phyloP scores from a whole-genome alignment of 2,329 filamentous ascomycete genomes.

The Tricladium varicosporioides region DNA sequence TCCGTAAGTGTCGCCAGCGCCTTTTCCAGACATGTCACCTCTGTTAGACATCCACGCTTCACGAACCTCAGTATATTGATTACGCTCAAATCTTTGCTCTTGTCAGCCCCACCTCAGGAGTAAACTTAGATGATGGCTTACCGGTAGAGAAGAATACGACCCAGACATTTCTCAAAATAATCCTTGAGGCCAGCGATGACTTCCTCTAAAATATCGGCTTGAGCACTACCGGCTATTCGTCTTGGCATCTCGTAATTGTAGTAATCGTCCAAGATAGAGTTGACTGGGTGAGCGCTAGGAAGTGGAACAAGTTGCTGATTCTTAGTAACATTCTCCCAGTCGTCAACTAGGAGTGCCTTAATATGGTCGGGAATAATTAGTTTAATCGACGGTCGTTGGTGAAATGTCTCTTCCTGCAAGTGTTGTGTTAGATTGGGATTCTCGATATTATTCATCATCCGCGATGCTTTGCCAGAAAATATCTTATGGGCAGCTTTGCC shows the following conservation, averaged over 20 bases:
- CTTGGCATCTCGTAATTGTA: conserved; percentile 65
- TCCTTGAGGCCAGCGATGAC: conserved; percentile 81
- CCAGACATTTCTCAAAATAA: conserved; percentile 90
- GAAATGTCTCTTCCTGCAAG: conserved; percentile 80
- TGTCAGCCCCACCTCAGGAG: conserved; percentile 24
- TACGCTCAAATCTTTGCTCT: conserved; percentile 74
- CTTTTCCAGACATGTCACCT: conserved; percentile 66
- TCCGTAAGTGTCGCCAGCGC: conserved; percentile 80
- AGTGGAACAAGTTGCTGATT: conserved; percentile 86
- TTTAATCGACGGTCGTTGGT: conserved; percentile 79
- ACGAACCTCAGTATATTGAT: conserved; percentile 78
- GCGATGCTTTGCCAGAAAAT: background rate
- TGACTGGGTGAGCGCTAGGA: conserved; percentile 73
- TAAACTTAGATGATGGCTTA: conserved; percentile 34
- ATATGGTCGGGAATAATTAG: conserved; percentile 84
- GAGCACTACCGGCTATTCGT: conserved; percentile 63
- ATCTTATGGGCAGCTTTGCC: background rate
- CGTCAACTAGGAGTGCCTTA: conserved; percentile 90
- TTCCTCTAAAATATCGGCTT: conserved; percentile 85
- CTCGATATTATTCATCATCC: conserved; percentile 1
- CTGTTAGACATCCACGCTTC: conserved; percentile 64
- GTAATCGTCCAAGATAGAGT: conserved; percentile 79
- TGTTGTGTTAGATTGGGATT: conserved; percentile 14
- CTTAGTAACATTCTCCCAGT: conserved; percentile 99
- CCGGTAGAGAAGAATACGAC: conserved; percentile 84